A percentile compares a stretch with the other conserved stretches of the same genome.
These are phyloP conservation scores for Cyclotella cryptica DNA, from an alignment of 108 stramenopile genomes.

Conservation along the genomic window DNA sequence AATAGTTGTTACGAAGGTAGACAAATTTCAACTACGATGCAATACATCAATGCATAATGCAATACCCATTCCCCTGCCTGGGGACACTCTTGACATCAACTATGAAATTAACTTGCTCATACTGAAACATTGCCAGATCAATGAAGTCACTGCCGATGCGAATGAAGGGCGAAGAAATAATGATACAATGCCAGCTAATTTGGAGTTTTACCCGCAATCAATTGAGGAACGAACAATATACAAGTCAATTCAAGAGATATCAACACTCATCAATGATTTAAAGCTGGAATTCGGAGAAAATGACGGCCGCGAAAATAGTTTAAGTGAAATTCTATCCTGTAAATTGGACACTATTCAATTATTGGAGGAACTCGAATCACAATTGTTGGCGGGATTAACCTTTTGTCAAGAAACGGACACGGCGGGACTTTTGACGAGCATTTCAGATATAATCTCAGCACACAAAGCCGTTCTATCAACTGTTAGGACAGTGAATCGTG, in stretches of 20 bases:
- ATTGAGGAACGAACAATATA: conserved; percentile 62
- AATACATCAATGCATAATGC: conserved; percentile 5
- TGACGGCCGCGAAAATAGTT: neutral
- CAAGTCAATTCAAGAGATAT: conserved; percentile 49
- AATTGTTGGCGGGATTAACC: neutral
- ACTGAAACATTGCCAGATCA: conserved; percentile 33
- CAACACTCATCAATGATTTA: conserved; percentile 24
- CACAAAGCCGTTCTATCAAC: conserved; percentile 13
- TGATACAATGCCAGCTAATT: neutral
- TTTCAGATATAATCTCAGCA: conserved; percentile 28
- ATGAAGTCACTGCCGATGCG: neutral
- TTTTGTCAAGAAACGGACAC: neutral
- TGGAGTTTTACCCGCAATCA: neutral
- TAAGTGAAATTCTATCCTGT: neutral
- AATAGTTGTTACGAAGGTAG: conserved; percentile 31
- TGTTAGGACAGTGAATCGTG: conserved; percentile 26
- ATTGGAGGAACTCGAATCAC: conserved; percentile 8
- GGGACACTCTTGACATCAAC: conserved; percentile 54
- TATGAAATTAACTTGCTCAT: conserved; percentile 70
- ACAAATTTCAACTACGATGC: conserved; percentile 19
- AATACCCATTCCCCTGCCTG: conserved; percentile 39
- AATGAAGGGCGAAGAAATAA: neutral
- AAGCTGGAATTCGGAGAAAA: neutral
- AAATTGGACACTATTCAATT: neutral
- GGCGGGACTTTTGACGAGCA: neutral